Conservation (phyloP, 1,139 yeast species). For the Hanseniaspora sp. region DNA sequence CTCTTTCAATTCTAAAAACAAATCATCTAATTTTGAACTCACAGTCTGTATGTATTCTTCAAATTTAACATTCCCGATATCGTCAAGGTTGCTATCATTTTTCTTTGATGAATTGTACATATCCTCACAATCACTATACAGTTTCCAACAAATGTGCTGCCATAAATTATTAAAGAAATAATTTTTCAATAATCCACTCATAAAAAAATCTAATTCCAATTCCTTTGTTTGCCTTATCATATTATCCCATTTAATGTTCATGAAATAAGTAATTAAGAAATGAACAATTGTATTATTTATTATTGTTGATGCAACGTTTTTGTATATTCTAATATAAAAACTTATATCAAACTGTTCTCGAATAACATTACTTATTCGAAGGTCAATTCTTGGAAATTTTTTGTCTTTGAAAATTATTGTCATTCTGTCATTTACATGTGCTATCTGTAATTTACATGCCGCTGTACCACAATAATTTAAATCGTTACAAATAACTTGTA, state of each 20-base stretch:
- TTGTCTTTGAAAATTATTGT: neutral
- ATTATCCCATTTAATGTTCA: neutral
- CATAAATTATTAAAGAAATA: conserved; percentile 10
- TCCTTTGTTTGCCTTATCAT: neutral
- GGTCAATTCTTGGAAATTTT: neutral
- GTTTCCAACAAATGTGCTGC: neutral
- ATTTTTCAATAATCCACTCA: neutral
- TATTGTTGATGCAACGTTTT: neutral
- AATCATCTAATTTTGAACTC: too few species aligned
- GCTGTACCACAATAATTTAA: neutral
- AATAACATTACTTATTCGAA: neutral
- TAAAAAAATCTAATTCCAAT: neutral
- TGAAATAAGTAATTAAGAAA: neutral
- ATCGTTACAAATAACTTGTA: neutral
- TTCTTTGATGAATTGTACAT: neutral
- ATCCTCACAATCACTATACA: neutral
- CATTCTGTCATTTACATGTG: neutral
- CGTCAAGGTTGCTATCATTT: too few species aligned
- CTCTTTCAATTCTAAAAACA: too few species aligned
- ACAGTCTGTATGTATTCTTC: too few species aligned
- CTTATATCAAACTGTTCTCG: neutral
- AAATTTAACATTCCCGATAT: too few species aligned
- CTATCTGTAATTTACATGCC: neutral
- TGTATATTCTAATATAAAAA: neutral
- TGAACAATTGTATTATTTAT: neutral